phyloP scores from a whole-genome alignment of 768 basidiomycete species.

The Hericium rajendrae region DNA sequence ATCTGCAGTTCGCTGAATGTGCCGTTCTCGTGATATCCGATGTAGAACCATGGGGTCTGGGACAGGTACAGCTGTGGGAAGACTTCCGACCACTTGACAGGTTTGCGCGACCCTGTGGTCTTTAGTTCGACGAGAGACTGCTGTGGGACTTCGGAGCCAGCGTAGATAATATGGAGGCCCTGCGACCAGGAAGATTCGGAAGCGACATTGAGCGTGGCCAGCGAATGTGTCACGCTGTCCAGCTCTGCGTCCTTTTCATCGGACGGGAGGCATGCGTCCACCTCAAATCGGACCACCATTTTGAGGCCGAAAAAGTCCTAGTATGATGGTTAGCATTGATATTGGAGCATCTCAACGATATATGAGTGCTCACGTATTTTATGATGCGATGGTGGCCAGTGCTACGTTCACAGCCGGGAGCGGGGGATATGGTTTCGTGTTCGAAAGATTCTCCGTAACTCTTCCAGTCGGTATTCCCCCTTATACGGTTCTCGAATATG shows the following conservation, averaged over 20 bases:
- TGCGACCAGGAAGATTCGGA: background rate
- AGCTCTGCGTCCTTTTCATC: background rate
- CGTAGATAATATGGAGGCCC: background rate
- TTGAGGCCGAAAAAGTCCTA: slow-evolving; percentile 52
- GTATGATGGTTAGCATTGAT: background rate
- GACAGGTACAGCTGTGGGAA: slow-evolving; percentile 64
- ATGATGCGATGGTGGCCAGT: slow-evolving; percentile 57
- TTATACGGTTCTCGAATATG: slow-evolving; percentile 37
- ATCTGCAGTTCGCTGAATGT: slow-evolving; percentile 41
- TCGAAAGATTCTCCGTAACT: slow-evolving; percentile 53
- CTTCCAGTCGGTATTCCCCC: slow-evolving; percentile 7
- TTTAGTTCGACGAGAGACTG: slow-evolving; percentile 21
- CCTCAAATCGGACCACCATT: slow-evolving; percentile 46
- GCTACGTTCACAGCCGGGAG: slow-evolving; percentile 37
- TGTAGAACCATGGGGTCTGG: slow-evolving; percentile 50
- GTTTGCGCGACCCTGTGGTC: slow-evolving; percentile 14
- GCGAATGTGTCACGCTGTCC: background rate
- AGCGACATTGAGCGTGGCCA: background rate
- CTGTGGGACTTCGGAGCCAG: slow-evolving; percentile 1
- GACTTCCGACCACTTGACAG: slow-evolving; percentile 28
- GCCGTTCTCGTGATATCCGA: slow-evolving; percentile 49
- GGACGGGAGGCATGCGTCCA: slow-evolving; percentile 27
- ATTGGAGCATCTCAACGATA: too few relatives aligned
- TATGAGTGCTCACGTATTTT: slow-evolving; percentile 35
- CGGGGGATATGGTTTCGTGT: slow-evolving; percentile 38